A percentile compares a stretch with the other conserved stretches of the same genome.
Conservation (phyloP, 768 basidiomycete genomes). For the Macrolepiota dolichaula region DNA sequence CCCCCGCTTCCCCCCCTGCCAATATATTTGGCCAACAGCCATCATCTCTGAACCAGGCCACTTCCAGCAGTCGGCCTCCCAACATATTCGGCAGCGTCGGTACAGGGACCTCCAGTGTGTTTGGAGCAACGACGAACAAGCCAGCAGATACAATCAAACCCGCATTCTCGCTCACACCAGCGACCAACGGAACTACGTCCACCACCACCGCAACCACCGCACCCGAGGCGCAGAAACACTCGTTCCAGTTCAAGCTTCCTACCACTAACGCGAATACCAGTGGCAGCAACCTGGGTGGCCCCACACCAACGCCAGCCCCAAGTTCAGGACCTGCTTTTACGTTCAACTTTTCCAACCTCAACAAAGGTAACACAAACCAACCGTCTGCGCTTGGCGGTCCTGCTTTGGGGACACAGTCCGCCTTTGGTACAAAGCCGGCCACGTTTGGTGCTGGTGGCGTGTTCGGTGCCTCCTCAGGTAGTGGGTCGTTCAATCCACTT, state of each 20-base stretch:
- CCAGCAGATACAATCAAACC: slow-evolving; percentile 15
- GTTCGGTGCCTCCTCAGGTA: not conserved
- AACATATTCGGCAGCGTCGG: not conserved
- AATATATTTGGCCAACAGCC: not conserved
- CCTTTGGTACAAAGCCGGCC: not conserved
- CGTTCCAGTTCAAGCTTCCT: not conserved
- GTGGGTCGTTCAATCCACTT: not conserved
- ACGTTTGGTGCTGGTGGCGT: not conserved
- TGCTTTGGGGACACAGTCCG: not conserved
- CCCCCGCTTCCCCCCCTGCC: not conserved
- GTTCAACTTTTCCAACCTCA: not conserved
- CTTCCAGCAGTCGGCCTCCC: not conserved
- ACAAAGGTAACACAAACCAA: not conserved
- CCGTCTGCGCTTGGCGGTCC: not conserved
- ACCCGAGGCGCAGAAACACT: not conserved
- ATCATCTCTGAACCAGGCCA: not conserved
- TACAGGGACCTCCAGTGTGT: not conserved
- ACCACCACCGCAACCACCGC: not conserved
- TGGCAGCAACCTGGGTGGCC: not conserved
- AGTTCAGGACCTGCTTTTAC: not conserved
- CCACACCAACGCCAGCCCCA: not conserved
- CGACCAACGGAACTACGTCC: not conserved
- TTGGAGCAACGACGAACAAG: slow-evolving; percentile 4
- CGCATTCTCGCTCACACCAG: slow-evolving; percentile 1
- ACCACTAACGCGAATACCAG: not conserved